phyloP scores from a whole-genome alignment of 129 eudicot species.

The Escallonia rubra region DNA sequence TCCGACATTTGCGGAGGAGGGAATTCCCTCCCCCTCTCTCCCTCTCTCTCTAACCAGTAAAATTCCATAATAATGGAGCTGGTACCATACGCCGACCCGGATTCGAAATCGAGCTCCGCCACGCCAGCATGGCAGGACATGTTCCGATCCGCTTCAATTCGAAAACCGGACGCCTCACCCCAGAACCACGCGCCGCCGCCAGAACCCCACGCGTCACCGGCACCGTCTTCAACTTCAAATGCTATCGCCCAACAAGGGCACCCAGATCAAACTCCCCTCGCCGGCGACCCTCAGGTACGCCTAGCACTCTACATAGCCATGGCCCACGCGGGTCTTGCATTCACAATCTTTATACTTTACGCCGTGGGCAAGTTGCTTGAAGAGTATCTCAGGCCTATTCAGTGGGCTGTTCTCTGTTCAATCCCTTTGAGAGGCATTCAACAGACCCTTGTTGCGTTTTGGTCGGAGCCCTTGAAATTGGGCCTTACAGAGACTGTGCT shows the following conservation, averaged over 20 bases:
- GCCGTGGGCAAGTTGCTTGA: constrained; percentile 68
- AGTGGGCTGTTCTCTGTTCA: constrained; percentile 91
- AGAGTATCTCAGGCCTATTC: constrained; percentile 70
- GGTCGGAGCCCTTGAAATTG: constrained; percentile 68
- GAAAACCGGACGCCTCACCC: constrained; percentile 45
- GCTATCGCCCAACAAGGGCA: too few relatives aligned
- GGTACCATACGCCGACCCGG: constrained; percentile 74
- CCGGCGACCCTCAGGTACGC: constrained; percentile 75
- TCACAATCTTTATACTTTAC: constrained; percentile 47
- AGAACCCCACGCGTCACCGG: neutral
- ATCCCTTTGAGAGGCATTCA: constrained; percentile 90
- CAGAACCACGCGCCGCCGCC: constrained; percentile 21
- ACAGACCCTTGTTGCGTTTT: constrained; percentile 67
- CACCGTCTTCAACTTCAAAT: neutral
- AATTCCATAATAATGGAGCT: constrained; percentile 44
- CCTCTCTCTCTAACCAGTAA: neutral
- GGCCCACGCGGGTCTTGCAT: constrained; percentile 87
- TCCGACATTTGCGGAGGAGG: too few relatives aligned
- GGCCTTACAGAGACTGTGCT: constrained; percentile 74
- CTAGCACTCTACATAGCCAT: constrained; percentile 88
- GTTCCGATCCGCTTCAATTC: constrained; percentile 85
- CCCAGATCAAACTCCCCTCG: constrained; percentile 18
- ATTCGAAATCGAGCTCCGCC: constrained; percentile 21
- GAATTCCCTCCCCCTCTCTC: neutral
- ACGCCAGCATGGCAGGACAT: constrained; percentile 89